Conservation (phyloP, 805 yeast species). For the Metschnikowia chrysomelidarum region DNA sequence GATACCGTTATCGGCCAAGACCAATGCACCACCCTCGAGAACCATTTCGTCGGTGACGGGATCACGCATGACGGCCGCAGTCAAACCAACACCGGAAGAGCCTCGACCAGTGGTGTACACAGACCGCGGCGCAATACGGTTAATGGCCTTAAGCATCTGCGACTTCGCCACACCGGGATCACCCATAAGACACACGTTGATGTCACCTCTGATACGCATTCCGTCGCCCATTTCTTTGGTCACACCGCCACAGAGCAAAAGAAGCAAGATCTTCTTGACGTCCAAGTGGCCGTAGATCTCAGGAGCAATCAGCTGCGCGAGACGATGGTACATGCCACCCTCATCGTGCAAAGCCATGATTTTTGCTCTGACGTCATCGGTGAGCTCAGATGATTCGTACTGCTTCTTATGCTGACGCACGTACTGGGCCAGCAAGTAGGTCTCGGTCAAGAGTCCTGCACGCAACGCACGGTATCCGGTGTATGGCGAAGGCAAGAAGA, state of each 20-base stretch:
- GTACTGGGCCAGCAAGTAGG: constrained; percentile 84
- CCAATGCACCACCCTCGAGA: constrained; percentile 96
- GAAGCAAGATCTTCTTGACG: constrained; percentile 83
- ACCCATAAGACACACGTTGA: constrained; percentile 94
- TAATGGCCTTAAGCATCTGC: constrained; percentile 85
- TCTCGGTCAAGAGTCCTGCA: constrained; percentile 93
- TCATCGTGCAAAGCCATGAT: constrained; percentile 53
- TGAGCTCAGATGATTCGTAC: constrained; percentile 63
- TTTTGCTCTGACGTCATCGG: constrained; percentile 52
- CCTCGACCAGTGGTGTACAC: constrained; percentile 98
- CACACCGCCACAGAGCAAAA: constrained; percentile 91
- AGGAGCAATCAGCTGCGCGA: constrained; percentile 92
- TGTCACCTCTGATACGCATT: constrained; percentile 95
- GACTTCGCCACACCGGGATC: constrained; percentile 99
- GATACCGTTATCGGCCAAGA: constrained; percentile 94
- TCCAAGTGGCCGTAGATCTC: constrained; percentile 94
- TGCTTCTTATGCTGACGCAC: constrained; percentile 86
- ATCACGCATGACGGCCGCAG: constrained; percentile 98
- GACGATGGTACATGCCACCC: constrained; percentile 74
- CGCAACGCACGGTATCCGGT: constrained; percentile 91
- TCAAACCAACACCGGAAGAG: constrained; percentile 97
- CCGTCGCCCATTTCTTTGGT: constrained; percentile 95
- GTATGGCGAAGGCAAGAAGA: constrained; percentile 90
- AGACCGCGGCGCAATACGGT: constrained; percentile 93
- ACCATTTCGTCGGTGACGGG: constrained; percentile 99